Evolutionary conservation across 345 rosid species (phyloP).

Genomic region (Pelargonium nanum): DNA sequence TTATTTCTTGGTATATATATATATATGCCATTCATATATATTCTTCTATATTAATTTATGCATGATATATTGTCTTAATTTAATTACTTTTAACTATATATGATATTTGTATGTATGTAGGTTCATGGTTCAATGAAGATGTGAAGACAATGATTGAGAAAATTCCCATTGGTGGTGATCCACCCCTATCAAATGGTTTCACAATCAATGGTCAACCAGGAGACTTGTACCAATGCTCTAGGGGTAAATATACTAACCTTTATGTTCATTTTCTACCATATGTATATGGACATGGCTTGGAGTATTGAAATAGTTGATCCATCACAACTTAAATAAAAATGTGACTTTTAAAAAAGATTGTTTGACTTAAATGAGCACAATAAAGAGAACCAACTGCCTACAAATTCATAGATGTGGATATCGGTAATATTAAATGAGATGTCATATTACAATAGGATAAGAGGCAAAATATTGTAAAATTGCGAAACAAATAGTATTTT

Average conservation of each 20-base stretch:
- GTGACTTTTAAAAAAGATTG: too few relatives aligned
- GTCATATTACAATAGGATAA: too few relatives aligned
- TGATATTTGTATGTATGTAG: constrained; percentile 9
- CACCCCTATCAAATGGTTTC: constrained; percentile 14
- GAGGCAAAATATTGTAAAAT: too few relatives aligned
- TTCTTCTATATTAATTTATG: not conserved
- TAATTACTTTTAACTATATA: not conserved
- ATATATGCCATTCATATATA: not conserved
- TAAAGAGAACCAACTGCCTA: too few relatives aligned
- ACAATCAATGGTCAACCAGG: constrained; percentile 38
- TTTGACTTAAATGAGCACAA: too few relatives aligned
- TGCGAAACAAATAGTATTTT: too few relatives aligned
- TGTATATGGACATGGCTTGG: not conserved
- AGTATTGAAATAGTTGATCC: not conserved
- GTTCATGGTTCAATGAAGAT: constrained; percentile 26
- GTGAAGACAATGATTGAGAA: constrained; percentile 15
- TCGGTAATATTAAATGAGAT: too few relatives aligned
- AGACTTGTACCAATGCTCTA: constrained; percentile 23
- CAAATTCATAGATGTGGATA: too few relatives aligned
- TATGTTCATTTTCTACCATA: not conserved
- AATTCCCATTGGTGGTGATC: constrained; percentile 13
- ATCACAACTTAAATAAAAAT: too few relatives aligned
- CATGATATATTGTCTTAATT: not conserved
- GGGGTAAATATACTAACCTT: constrained; percentile 1
- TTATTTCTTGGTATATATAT: constrained; percentile 13